A percentile compares a stretch with the other conserved stretches of the same genome.
phyloP scores from a whole-genome alignment of 83 land plant genomes.

The Isoetes engelmannii region DNA sequence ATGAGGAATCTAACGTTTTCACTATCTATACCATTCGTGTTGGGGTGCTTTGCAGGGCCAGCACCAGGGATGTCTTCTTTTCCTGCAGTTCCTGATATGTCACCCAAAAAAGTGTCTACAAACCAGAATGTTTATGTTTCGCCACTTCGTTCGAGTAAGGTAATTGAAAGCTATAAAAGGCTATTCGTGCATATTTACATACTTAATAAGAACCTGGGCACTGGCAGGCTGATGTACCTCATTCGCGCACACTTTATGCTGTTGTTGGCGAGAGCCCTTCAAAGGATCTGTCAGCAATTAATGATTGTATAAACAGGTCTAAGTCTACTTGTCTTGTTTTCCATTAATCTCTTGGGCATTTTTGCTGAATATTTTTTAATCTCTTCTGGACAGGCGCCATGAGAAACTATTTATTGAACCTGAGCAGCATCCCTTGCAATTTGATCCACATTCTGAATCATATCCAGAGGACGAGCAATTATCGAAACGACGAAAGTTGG shows the following conservation, averaged over 20 bases:
- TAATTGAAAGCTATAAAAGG: slow-evolving; percentile 13
- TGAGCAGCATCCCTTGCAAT: too few species aligned
- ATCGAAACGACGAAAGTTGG: too few species aligned
- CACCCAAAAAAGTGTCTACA: slow-evolving; percentile 95
- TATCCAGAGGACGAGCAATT: too few species aligned
- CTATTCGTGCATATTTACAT: background rate
- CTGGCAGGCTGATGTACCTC: slow-evolving; percentile 43
- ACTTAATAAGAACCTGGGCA: background rate
- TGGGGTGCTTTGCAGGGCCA: slow-evolving; percentile 31
- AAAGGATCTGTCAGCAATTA: slow-evolving; percentile 82
- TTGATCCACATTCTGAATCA: too few species aligned
- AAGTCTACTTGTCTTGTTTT: too few species aligned
- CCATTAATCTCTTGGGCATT: too few species aligned
- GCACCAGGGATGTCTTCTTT: slow-evolving; percentile 58
- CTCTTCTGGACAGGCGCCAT: too few species aligned
- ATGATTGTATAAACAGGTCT: slow-evolving; percentile 63
- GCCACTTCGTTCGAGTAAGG: slow-evolving; percentile 84
- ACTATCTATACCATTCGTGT: too few species aligned
- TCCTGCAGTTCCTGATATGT: slow-evolving; percentile 86
- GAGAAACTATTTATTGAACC: too few species aligned
- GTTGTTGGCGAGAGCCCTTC: slow-evolving; percentile 99
- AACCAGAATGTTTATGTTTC: slow-evolving; percentile 90
- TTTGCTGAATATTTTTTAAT: too few species aligned
- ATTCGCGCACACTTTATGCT: slow-evolving; percentile 80
- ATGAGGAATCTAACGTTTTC: too few species aligned